Percentiles rank a stretch among this genome's conserved stretches.
phyloP scores from a whole-genome alignment of 352 stramenopile genomes.

The Phytophthora podocarpi region DNA sequence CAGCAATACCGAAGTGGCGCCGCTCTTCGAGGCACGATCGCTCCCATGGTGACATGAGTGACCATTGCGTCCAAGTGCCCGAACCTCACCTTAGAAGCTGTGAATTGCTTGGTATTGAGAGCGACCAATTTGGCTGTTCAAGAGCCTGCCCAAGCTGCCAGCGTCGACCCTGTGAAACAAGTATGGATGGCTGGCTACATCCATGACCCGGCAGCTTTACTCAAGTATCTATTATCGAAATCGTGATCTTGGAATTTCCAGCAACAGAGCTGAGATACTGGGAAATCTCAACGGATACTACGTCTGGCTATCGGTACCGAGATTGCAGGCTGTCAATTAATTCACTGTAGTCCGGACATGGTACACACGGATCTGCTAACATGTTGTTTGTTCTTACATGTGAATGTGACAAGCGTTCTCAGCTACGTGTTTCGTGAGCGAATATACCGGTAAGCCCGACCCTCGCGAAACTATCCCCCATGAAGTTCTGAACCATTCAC shows the following conservation, averaged over 20 bases:
- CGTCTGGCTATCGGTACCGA: constrained; percentile 23
- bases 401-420: constrained; percentile 19
- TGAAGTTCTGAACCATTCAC: constrained; percentile 28
- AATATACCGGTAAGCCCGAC: constrained; percentile 31
- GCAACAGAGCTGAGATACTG: constrained; percentile 20
- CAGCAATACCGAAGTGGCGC: constrained; percentile 28
- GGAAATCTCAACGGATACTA: constrained; percentile 47
- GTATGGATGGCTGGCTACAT: constrained; percentile 45
- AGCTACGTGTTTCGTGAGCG: constrained; percentile 32
- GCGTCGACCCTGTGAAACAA: constrained; percentile 16
- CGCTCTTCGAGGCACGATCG: constrained; percentile 16
- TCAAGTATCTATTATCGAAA: no score
- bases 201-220: constrained; percentile 34
- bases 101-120: constrained; percentile 8
- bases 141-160: constrained; percentile 5
- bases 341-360: constrained; percentile 26
- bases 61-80: constrained; percentile 28
- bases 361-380: constrained; percentile 35
- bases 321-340: background rate
- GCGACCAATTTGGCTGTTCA: constrained; percentile 27
- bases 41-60: constrained; percentile 35
- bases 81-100: constrained; percentile 9
- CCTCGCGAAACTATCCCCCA: constrained; percentile 16
- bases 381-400: no score
- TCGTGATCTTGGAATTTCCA: constrained; percentile 41